Evolutionary conservation across 305 asterid genomes (phyloP), one percentile per base, ranked within the genome.

Genomic region (Coffea humblotiana): DNA sequence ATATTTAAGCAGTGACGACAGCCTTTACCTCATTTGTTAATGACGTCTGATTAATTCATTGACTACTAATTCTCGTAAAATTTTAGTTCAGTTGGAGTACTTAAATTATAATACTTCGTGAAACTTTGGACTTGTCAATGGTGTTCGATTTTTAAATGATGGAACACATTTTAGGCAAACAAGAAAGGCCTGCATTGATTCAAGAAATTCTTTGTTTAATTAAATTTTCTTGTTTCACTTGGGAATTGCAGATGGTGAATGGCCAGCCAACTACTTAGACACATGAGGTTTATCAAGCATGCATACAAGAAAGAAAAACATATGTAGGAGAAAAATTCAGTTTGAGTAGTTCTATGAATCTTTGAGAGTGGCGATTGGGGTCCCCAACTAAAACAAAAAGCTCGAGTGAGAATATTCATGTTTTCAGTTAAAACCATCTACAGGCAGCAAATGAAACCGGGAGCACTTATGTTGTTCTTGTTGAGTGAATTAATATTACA

Each of bases 91-190:
- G 25, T 48, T 14, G 9, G 58, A 45, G n/a, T 4, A 54, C 7
- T 1, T 10, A 19, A 60, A 32, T 77, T 35, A 35, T 35, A 32
- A 23, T 32, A 32, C 43, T 2, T 40, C 10, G 54, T 70, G 19
- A 71, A 18, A 8, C 78, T 73, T 79, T 56, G 74, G 78, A 73
- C 23, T 49, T 72, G 3, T 23, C 82, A 74, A 72, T 51, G 78
- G 48, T 60, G 4, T 18, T 27, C 43, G 3, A 37, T 71, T 9
- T 72, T 19, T 0, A 21, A 60, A 78, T 8, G 3, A 68, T 47
- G 13, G 15, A 45, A 15, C 3, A 43, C 19, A n/a, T 40, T 78
- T 40, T 25, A 10, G 23, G 40, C 43, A 29, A 32, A 43, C 23
- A 58, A 37, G 11, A 51, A 14, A 76, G 72, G 73, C 73, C 80